Evolutionary conservation across 306 rosid genomes (phyloP).

Genomic region (Prunus mongolica): DNA sequence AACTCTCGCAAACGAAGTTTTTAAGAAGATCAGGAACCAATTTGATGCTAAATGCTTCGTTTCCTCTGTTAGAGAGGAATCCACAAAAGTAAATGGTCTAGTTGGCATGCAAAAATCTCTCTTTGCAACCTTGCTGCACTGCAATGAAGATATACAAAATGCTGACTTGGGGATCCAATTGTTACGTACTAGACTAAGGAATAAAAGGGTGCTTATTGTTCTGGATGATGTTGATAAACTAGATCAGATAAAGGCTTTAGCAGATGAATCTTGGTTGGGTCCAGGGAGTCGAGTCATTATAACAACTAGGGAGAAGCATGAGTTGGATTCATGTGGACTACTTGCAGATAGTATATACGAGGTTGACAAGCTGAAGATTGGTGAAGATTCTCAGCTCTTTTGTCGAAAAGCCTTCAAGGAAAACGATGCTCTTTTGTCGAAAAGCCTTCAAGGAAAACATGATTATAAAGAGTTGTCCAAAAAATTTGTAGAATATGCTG

Average conservation of each 20-base stretch:
- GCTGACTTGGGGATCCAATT: too few relatives aligned
- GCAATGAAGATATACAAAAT: background rate
- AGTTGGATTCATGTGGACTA: background rate
- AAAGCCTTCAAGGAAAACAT: background rate
- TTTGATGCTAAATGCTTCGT: too few relatives aligned
- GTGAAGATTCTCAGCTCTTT: slow-evolving; percentile 1
- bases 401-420: background rate
- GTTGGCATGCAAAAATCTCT: too few relatives aligned
- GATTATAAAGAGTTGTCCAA: background rate
- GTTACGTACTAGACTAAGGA: too few relatives aligned
- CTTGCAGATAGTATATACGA: background rate
- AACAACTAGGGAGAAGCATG: slow-evolving; percentile 7
- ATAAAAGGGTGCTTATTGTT: background rate
- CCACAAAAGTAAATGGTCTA: too few relatives aligned
- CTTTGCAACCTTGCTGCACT: too few relatives aligned
- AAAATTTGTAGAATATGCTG: slow-evolving; percentile 3
- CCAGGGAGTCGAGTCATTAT: slow-evolving; percentile 17
- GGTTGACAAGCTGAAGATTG: background rate
- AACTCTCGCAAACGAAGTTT: too few relatives aligned
- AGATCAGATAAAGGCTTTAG: background rate
- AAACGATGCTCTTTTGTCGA: background rate
- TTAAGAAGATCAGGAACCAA: too few relatives aligned
- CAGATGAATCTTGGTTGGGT: background rate
- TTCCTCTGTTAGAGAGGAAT: too few relatives aligned
- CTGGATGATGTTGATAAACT: slow-evolving; percentile 12